Base-by-base conservation (phyloP, 208 protist genomes). In the Leishmania aethiopica region DNA sequence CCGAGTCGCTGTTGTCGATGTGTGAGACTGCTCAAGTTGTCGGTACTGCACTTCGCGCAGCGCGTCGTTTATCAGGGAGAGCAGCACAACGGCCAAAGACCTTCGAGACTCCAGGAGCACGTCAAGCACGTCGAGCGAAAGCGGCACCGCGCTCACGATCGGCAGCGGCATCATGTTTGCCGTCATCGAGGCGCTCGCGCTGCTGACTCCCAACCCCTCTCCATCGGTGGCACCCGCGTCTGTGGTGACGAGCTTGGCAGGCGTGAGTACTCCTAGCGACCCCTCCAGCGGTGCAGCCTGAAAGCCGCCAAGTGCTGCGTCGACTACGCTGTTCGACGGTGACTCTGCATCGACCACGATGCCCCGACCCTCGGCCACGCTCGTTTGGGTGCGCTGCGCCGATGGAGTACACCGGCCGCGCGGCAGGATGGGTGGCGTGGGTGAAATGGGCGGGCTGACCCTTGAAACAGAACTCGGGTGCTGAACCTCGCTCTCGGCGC, bases 61-160 rank as follows among this genome's bases (percentile, higher is more conserved):
- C 11, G 88, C 77, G 45, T 93, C 90, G 82, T 95, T 95, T 1
- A 95, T 57, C n/a, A 75, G 79, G 22, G 87, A 91, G 3, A 95
- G 79, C 49, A 92, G 75, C 32, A 91, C 84, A 76, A 89, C 25
- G 0, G 83, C 87, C 1, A 93, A 79, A 28, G 82, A 85, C 35
- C 77, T 77, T 7, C 82, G 55, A 59, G 72, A 77, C 49, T 49
- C 69, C 53, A 85, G 77, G 8, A 85, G 82, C 1, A 67, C 77
- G 25, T 79, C 59, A 5, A 77, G 62, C 28, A n/a, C 70, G 6
- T 71, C 72, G 10, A 77, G 6, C 0, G 77, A 66, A 5, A 85
- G 62, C 5, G 72, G 53, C n/a, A 85, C 82, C 19, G 77, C 19
- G 45, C 81, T 47, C 25, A 73, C 69, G 10, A 73, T 35, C 42